Evolutionary conservation across 2,329 filamentous ascomycete species (phyloP).

Genomic region (Fusarium nanum): DNA sequence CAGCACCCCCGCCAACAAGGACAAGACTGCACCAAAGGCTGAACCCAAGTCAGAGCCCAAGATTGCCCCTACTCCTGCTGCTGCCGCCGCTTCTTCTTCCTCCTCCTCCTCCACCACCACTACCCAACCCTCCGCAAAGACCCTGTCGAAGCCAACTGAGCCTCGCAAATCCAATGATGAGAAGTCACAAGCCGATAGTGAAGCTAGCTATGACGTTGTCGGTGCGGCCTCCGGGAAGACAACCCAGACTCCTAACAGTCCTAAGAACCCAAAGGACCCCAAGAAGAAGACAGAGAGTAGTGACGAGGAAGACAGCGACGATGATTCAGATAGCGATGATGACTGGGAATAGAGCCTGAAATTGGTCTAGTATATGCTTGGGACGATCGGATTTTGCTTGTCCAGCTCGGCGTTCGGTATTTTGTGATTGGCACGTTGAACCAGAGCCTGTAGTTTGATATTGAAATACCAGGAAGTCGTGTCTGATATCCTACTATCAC

Average conservation of each 20-base stretch:
- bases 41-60: slow-evolving; percentile 46
- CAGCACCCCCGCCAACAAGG: slow-evolving; percentile 17
- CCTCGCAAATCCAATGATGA: slow-evolving; percentile 84
- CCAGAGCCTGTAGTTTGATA: slow-evolving; percentile 39
- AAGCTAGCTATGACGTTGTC: slow-evolving; percentile 95
- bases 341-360: slow-evolving; percentile 75
- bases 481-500: slow-evolving; percentile 22
- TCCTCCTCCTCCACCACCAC: slow-evolving; percentile 65
- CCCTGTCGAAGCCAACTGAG: slow-evolving; percentile 70
- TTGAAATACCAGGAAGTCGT: slow-evolving; percentile 43
- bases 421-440: slow-evolving; percentile 39
- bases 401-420: slow-evolving; percentile 51
- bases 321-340: slow-evolving; percentile 62
- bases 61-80: slow-evolving; percentile 24
- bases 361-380: slow-evolving; percentile 21
- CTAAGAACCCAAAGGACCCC: slow-evolving; percentile 69
- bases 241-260: slow-evolving; percentile 79
- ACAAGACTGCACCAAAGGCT: slow-evolving; percentile 50
- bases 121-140: slow-evolving; percentile 64
- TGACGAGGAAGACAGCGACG: slow-evolving; percentile 20
- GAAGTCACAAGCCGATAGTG: slow-evolving; percentile 91
- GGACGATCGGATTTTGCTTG: slow-evolving; percentile 36
- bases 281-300: slow-evolving; percentile 28
- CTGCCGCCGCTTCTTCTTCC: slow-evolving; percentile 63
- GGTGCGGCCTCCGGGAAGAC: slow-evolving; percentile 79